Conservation (phyloP, 1,284 basidiomycete species). For the Pseudozyma thailandica region DNA sequence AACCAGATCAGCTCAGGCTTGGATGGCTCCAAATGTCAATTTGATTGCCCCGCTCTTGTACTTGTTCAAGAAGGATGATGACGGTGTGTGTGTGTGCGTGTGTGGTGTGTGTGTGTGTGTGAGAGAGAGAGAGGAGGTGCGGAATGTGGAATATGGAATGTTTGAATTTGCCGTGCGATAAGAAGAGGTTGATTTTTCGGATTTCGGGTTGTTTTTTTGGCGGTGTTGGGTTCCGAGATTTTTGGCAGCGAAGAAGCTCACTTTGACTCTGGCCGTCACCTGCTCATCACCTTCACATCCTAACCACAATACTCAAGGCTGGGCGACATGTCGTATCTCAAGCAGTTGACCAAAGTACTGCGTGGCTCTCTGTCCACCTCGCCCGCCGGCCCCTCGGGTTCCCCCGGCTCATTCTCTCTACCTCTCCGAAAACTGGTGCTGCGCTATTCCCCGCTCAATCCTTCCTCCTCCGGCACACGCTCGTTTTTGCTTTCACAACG, state of each 20-base stretch:
- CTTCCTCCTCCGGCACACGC: conserved; percentile 15
- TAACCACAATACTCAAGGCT: neutral
- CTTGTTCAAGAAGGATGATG: too few relatives aligned
- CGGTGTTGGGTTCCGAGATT: neutral
- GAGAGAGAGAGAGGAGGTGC: neutral
- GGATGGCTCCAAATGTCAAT: too few relatives aligned
- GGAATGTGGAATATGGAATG: neutral
- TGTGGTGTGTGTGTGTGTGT: neutral
- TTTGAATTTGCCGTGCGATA: conserved; percentile 8
- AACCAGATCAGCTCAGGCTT: too few relatives aligned
- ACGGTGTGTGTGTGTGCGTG: neutral
- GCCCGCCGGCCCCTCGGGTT: neutral
- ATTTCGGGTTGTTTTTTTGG: neutral
- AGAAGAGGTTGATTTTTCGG: conserved; percentile 1
- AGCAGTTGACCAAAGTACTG: conserved; percentile 30
- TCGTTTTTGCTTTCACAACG: conserved; percentile 12
- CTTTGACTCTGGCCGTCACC: too few relatives aligned
- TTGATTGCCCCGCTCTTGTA: too few relatives aligned
- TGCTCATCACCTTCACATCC: neutral
- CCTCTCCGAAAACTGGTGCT: conserved; percentile 43
- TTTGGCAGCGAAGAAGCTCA: too few relatives aligned
- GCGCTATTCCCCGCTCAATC: conserved; percentile 27
- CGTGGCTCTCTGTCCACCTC: conserved; percentile 24
- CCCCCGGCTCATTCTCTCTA: conserved; percentile 22
- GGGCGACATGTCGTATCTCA: conserved; percentile 34